Base-by-base conservation (phyloP, 345 rosid genomes). In the Populus tremula region DNA sequence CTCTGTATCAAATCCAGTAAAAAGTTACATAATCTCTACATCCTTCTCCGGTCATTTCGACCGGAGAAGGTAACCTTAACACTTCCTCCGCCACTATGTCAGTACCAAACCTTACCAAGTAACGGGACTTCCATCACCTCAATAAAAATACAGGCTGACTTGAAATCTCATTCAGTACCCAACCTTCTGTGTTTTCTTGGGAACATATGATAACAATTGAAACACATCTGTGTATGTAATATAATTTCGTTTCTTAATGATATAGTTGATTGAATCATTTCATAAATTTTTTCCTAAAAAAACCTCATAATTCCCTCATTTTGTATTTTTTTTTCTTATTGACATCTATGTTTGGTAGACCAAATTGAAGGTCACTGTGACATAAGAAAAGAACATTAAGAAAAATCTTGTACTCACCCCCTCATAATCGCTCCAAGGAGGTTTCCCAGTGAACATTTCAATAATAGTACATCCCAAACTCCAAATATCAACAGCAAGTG, bases 401-500 rank as follows among this genome's bases (percentile, higher is more conserved):
- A 56, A 77, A 68, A 41, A 63, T 69, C 43, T 50, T 66, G 62
- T 72, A 84, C 91, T 87, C 85, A 96, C 99, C 91, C 99, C 99
- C 84, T 96, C 98, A 74, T 80, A 91, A 77, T 90, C 96, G 31
- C 98, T 90, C 99, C 99, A 96, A 68, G 99, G 99, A 80, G 99
- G 98, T 78, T 90, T 92, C 70, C 99, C 99, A 6, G 97, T 96
- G 63, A 88, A 86, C 99, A 96, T 96, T 86, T 96, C 99, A 23
- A 96, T 91, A 74, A 96, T 87, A 25, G 98, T 96, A 77, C 98
- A 93, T 21, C 99, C 99, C 88, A 96, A 91, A 83, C 98, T 96
- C 99, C 99, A 96, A 76, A 96, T 96, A 85, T 96, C 99, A 76
- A 96, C 90, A 62, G 98, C 99, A 79, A 92, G 85, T 64, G 99